phyloP scores from a whole-genome alignment of 306 rosid genomes.

The Rubus parviflorus region DNA sequence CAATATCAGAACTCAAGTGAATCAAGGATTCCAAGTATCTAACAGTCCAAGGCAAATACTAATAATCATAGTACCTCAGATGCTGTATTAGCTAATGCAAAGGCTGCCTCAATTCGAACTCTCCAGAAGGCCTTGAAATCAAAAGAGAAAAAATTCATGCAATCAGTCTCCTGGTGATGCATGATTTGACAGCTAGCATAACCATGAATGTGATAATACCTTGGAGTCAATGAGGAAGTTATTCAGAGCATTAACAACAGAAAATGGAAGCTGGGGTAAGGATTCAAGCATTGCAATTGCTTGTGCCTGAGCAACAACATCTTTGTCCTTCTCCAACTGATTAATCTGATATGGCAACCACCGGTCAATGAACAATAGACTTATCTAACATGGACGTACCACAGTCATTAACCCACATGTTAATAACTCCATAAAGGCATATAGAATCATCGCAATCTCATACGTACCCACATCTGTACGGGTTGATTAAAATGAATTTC shows the following conservation, averaged over 20 bases:
- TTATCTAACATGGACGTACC: not conserved
- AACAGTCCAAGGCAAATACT: conserved; percentile 18
- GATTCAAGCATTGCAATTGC: conserved; percentile 81
- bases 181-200: conserved; percentile 14
- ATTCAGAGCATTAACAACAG: conserved; percentile 80
- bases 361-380: conserved; percentile 29
- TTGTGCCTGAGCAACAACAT: conserved; percentile 95
- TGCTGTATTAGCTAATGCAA: conserved; percentile 90
- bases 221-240: conserved; percentile 85
- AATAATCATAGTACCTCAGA: conserved; percentile 66
- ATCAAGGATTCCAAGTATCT: not conserved
- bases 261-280: conserved; percentile 76
- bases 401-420: conserved; percentile 1
- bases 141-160: conserved; percentile 32
- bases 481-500: conserved; percentile 91
- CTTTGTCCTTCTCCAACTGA: conserved; percentile 96
- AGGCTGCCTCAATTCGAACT: conserved; percentile 90
- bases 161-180: conserved; percentile 19
- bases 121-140: conserved; percentile 83
- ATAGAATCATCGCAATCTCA: conserved; percentile 19
- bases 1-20: conserved; percentile 1
- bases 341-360: conserved; percentile 65
- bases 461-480: conserved; percentile 99
- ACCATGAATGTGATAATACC: conserved; percentile 44
- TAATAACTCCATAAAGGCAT: conserved; percentile 1